Evolutionary conservation across 2,329 filamentous ascomycete genomes (phyloP).

Genomic region (Monosporascus sp.): DNA sequence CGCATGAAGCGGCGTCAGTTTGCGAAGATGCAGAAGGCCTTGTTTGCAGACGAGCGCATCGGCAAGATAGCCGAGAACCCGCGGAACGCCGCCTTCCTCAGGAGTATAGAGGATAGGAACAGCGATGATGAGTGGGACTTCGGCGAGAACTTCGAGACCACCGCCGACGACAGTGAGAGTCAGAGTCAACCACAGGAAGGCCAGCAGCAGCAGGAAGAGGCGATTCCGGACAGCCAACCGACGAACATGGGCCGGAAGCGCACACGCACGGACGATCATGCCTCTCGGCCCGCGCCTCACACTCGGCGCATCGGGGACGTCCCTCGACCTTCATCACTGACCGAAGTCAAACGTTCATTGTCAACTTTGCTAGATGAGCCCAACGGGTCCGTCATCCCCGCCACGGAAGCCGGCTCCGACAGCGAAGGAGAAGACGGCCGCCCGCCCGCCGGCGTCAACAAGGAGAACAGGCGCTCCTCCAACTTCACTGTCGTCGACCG

Average conservation of each 20-base stretch:
- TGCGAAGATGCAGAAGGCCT: slow-evolving; percentile 82
- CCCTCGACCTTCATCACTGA: slow-evolving; percentile 67
- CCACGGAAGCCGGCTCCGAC: slow-evolving; percentile 45
- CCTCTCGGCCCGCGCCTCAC: slow-evolving; percentile 50
- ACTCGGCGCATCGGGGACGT: slow-evolving; percentile 55
- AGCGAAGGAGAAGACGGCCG: slow-evolving; percentile 43
- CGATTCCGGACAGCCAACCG: slow-evolving; percentile 49
- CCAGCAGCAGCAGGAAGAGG: slow-evolving; percentile 25
- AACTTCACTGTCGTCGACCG: slow-evolving; percentile 61
- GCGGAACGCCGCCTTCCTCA: slow-evolving; percentile 84
- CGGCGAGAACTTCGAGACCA: slow-evolving; percentile 47
- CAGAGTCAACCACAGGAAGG: slow-evolving; percentile 29
- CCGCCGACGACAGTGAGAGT: slow-evolving; percentile 33
- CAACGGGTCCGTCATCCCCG: slow-evolving; percentile 43
- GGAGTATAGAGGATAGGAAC: slow-evolving; percentile 78
- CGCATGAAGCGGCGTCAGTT: slow-evolving; percentile 84
- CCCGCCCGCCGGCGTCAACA: slow-evolving; percentile 29
- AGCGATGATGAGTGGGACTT: slow-evolving; percentile 74
- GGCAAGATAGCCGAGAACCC: slow-evolving; percentile 86
- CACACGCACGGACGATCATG: slow-evolving; percentile 20
- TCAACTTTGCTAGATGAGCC: slow-evolving; percentile 77
- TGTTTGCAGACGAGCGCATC: slow-evolving; percentile 83
- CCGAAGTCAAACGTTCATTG: slow-evolving; percentile 77
- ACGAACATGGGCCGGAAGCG: slow-evolving; percentile 31
- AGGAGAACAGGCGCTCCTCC: slow-evolving; percentile 42